Percentiles rank a stretch among this genome's conserved stretches.
Evolutionary conservation across 2,329 filamentous ascomycete species (phyloP).

Genomic region (Aplosporella prunicola): DNA sequence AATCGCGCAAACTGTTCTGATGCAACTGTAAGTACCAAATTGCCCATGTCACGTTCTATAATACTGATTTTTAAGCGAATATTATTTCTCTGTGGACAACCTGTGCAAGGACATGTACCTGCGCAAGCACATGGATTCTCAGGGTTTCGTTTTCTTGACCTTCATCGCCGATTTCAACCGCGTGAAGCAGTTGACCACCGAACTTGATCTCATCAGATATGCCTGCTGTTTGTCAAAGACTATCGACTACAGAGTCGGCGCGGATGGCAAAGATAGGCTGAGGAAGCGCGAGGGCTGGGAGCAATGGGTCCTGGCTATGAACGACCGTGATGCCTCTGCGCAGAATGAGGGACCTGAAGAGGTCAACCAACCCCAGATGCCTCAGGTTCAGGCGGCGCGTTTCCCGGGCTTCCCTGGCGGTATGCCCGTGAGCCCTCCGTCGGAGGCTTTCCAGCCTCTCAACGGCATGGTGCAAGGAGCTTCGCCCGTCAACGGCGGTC

Average conservation of each 20-base stretch:
- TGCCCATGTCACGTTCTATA: not conserved
- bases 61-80: conserved; percentile 54
- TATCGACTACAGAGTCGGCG: conserved; percentile 65
- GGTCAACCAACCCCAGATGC: conserved; percentile 27
- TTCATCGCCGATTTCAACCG: conserved; percentile 83
- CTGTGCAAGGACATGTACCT: conserved; percentile 87
- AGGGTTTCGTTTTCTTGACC: conserved; percentile 76
- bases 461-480: conserved; percentile 6
- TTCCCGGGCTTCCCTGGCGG: conserved; percentile 13
- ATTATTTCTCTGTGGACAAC: conserved; percentile 96
- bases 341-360: conserved; percentile 61
- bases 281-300: conserved; percentile 69
- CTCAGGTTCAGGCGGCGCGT: conserved; percentile 9
- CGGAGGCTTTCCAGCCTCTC: conserved; percentile 7
- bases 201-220: conserved; percentile 63
- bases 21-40: conserved; percentile 43
- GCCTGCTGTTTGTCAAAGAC: conserved; percentile 63
- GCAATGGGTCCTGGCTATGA: conserved; percentile 64
- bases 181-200: conserved; percentile 61
- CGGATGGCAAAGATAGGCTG: conserved; percentile 70
- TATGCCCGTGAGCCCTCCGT: conserved; percentile 4
- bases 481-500: conserved; percentile 6
- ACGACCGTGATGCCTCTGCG: conserved; percentile 62
- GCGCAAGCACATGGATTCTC: conserved; percentile 84
- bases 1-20: conserved; percentile 48